Evolutionary conservation across 257 asterid species (phyloP), one percentile per base, ranked within the genome.

Genomic region (Solanum okadae): DNA sequence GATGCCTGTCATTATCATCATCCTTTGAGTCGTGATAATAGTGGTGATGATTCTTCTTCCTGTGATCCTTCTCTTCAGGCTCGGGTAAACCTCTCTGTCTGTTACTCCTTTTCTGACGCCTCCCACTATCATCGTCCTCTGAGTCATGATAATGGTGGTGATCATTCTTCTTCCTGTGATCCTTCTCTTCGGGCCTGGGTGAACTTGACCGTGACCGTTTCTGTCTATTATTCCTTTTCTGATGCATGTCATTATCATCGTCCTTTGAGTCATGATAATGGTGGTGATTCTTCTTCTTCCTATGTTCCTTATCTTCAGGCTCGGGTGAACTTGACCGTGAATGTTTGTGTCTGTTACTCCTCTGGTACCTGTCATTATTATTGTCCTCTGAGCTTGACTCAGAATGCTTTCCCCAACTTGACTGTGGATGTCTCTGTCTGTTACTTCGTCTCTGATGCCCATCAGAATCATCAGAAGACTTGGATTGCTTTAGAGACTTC

Each of bases 391-490:
- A 81, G 46, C 85, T 44, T 44, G 85, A 79, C 85, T 15, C 85
- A 1, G 67, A 79, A 44, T 79, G 85, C 67, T 79, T 79, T 44
- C 27, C 16, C 67, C 16, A 27, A 81, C 27, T 44, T 79, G 68
- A 79, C 85, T 72, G 86, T 31, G 88, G 89, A 89, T 89, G 90
- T 84, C 78, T 91, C 89, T 75, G 89, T 75, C 84, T 90, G 72
- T 70, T 85, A 87, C 94, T 91, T 87, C 94, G 91, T 86, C 87
- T 91, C 40, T 27, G 89, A 84, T 87, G 93, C 89, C 92, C 86
- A 81, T 84, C 98, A 22, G 93, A 90, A 86, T 89, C 87, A 63
- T 92, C 98, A 0, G 94, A 89, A 67, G 94, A 89, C 87, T 92
- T 91, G 0, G 90, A 79, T 86, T 83, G 91, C 85, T 92, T 90